Conservation (phyloP, 805 yeast genomes). For the Cyberlindnera euphorbiiphila region DNA sequence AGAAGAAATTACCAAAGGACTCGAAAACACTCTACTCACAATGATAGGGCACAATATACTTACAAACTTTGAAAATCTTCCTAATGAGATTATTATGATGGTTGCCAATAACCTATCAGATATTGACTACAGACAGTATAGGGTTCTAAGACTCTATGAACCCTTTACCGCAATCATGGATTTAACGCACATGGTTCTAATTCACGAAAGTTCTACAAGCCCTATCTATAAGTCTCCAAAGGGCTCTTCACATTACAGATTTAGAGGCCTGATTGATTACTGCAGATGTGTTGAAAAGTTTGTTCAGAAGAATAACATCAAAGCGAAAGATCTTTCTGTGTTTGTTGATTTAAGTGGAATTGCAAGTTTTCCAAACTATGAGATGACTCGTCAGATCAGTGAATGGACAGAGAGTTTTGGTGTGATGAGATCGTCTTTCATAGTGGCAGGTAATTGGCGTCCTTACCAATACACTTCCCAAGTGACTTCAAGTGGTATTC, state of each 20-base stretch:
- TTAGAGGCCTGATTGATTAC: background rate
- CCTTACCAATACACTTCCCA: too few species aligned
- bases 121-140: constrained; percentile 8
- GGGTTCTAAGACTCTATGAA: constrained; percentile 6
- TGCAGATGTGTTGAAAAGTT: too few species aligned
- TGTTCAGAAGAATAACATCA: too few species aligned
- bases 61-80: constrained; percentile 4
- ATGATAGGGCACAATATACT: background rate
- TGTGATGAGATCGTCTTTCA: too few species aligned
- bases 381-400: too few species aligned
- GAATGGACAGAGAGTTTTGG: too few species aligned
- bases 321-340: too few species aligned
- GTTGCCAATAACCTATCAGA: background rate
- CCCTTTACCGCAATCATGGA: constrained; percentile 4
- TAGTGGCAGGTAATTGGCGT: too few species aligned
- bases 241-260: background rate
- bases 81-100: constrained; percentile 8
- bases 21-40: background rate
- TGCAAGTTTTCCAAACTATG: too few species aligned
- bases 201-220: background rate
- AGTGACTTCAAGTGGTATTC: too few species aligned
- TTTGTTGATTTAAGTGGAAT: too few species aligned
- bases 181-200: constrained; percentile 2
- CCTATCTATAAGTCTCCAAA: background rate
- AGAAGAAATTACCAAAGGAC: background rate